Conservation (phyloP, 108 stramenopile genomes). For the Nannochloropsis oceanica region DNA sequence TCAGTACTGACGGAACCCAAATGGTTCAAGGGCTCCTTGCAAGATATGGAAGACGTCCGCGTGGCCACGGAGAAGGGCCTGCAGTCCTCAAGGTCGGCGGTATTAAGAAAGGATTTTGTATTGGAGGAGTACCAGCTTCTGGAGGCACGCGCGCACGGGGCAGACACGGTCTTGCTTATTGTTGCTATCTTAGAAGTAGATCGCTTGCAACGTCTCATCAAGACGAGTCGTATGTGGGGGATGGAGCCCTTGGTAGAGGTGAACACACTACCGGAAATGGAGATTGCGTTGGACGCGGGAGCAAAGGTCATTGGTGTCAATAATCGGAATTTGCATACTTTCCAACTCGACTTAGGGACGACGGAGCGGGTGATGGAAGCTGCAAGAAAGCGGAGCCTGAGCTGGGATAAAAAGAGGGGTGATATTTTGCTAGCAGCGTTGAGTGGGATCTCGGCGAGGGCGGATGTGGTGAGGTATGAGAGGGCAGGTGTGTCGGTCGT, state of each 20-base stretch:
- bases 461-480: slow-evolving; percentile 44
- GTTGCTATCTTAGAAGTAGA: slow-evolving; percentile 64
- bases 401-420: not conserved
- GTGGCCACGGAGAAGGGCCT: slow-evolving; percentile 16
- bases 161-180: slow-evolving; percentile 87
- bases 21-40: slow-evolving; percentile 80
- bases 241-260: slow-evolving; percentile 94
- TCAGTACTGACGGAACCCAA: slow-evolving; percentile 83
- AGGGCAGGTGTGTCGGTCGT: slow-evolving; percentile 53
- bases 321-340: slow-evolving; percentile 93
- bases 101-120: slow-evolving; percentile 89
- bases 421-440: slow-evolving; percentile 52
- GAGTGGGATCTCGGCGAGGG: slow-evolving; percentile 60
- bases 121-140: slow-evolving; percentile 69
- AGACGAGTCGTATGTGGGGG: slow-evolving; percentile 46
- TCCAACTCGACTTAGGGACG: slow-evolving; percentile 77
- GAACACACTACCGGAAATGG: slow-evolving; percentile 61
- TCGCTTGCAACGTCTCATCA: slow-evolving; percentile 54
- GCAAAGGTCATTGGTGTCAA: slow-evolving; percentile 92
- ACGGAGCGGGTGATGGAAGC: slow-evolving; percentile 49
- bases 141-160: slow-evolving; percentile 78
- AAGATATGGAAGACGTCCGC: slow-evolving; percentile 38
- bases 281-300: slow-evolving; percentile 68
- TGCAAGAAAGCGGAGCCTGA: not conserved
- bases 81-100: slow-evolving; percentile 46